Percentiles rank a stretch among this genome's conserved stretches.
Evolutionary conservation across 139 green algal species (phyloP).

Genomic region (Limnomonas spitsbergensis): DNA sequence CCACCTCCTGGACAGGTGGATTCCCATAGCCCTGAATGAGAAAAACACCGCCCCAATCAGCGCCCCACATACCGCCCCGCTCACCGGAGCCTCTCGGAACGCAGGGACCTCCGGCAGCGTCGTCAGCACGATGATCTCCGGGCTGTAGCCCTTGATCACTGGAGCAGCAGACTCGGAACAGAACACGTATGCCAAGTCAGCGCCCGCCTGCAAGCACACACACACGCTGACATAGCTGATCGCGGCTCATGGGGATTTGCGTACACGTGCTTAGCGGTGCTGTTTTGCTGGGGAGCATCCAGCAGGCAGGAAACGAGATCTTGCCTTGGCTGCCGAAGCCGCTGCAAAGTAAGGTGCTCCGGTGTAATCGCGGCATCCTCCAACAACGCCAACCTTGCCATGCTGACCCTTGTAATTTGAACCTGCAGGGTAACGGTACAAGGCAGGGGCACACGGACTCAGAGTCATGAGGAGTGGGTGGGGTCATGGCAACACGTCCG

Average conservation of each 20-base stretch:
- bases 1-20: too few relatives aligned
- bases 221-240: constrained; percentile 92
- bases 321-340: constrained; percentile 11
- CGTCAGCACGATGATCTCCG: constrained; percentile 86
- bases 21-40: too few relatives aligned
- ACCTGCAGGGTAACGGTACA: constrained; percentile 25
- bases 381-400: constrained; percentile 91
- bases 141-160: constrained; percentile 92
- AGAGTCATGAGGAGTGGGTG: too few relatives aligned
- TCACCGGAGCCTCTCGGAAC: neutral
- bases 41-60: too few relatives aligned
- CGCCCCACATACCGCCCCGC: too few relatives aligned
- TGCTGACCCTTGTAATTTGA: constrained; percentile 77
- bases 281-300: constrained; percentile 63
- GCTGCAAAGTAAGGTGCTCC: constrained; percentile 94
- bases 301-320: neutral
- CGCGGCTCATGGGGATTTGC: constrained; percentile 91
- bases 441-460: too few relatives aligned
- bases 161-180: constrained; percentile 72
- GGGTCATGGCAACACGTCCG: too few relatives aligned
- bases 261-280: constrained; percentile 82
- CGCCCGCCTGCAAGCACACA: constrained; percentile 69
- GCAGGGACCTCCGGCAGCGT: constrained; percentile 2
- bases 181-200: constrained; percentile 92
- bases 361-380: constrained; percentile 91